A percentile compares a stretch with the other conserved stretches of the same genome.
phyloP scores from a whole-genome alignment of 1,284 basidiomycete genomes.

The Chondrostereum purpureum region DNA sequence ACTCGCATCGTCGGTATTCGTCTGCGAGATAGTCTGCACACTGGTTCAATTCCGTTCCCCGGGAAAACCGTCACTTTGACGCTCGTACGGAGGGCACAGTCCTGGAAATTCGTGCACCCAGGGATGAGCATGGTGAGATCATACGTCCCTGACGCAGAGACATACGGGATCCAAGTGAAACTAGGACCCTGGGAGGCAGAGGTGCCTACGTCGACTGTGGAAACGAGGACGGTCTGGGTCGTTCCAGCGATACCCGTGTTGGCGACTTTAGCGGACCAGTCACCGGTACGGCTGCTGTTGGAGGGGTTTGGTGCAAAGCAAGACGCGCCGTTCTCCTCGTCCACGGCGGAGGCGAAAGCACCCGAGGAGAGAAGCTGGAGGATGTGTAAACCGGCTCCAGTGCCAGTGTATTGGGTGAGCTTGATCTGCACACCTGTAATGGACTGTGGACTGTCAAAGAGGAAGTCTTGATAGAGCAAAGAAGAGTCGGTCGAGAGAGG shows the following conservation, averaged over 20 bases:
- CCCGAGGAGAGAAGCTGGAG: slow-evolving; percentile 89
- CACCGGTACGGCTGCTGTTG: slow-evolving; percentile 54
- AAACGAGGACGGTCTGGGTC: slow-evolving; percentile 66
- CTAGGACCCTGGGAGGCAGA: slow-evolving; percentile 55
- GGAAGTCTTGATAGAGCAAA: slow-evolving; percentile 83
- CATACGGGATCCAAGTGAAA: slow-evolving; percentile 87
- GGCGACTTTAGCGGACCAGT: slow-evolving; percentile 61
- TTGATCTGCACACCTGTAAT: slow-evolving; percentile 84
- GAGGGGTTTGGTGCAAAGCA: slow-evolving; percentile 74
- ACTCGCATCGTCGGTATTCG: slow-evolving; percentile 58
- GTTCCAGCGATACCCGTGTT: slow-evolving; percentile 77
- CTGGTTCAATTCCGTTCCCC: slow-evolving; percentile 52
- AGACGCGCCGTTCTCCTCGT: slow-evolving; percentile 53
- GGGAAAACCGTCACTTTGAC: slow-evolving; percentile 84
- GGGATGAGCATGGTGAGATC: slow-evolving; percentile 82
- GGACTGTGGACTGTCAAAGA: slow-evolving; percentile 55
- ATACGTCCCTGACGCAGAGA: slow-evolving; percentile 84
- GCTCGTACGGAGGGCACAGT: slow-evolving; percentile 76
- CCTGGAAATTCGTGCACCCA: slow-evolving; percentile 76
- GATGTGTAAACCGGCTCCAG: slow-evolving; percentile 78
- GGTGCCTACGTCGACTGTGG: slow-evolving; percentile 63
- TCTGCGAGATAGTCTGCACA: slow-evolving; percentile 69
- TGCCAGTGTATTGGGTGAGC: slow-evolving; percentile 72
- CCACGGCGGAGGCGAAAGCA: slow-evolving; percentile 72
- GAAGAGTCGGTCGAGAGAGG: slow-evolving; percentile 70